Percentiles rank a stretch among this genome's conserved stretches.
phyloP scores from a whole-genome alignment of 2,329 filamentous ascomycete genomes.

The Penicillium sp. region DNA sequence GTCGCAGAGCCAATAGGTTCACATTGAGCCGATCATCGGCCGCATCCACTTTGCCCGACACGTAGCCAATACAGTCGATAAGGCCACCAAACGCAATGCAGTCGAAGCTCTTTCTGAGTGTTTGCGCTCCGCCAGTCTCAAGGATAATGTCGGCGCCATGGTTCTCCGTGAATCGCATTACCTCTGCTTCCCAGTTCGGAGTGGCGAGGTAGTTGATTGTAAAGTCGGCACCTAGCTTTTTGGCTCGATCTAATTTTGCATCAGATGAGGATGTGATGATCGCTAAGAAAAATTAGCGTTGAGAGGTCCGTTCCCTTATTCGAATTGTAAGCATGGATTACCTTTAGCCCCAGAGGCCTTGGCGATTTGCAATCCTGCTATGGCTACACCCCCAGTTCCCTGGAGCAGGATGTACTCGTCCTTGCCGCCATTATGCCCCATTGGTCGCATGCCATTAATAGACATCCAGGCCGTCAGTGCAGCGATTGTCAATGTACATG shows the following conservation, averaged over 20 bases:
- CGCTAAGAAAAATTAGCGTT: constrained; percentile 26
- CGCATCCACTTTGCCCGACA: constrained; percentile 57
- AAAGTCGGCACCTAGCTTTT: constrained; percentile 50
- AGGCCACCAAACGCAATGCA: constrained; percentile 48
- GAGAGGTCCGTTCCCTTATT: neutral
- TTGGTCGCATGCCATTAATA: constrained; percentile 44
- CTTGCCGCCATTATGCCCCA: constrained; percentile 47
- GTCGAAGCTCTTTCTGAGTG: constrained; percentile 50
- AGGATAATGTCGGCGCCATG: constrained; percentile 53
- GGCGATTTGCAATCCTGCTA: constrained; percentile 48
- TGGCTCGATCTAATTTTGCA: constrained; percentile 51
- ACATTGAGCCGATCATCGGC: constrained; percentile 58
- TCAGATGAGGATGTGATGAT: constrained; percentile 55
- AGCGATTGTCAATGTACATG: constrained; percentile 46
- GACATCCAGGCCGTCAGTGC: constrained; percentile 54
- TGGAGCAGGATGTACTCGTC: constrained; percentile 56
- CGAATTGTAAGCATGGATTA: constrained; percentile 9
- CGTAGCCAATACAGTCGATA: constrained; percentile 50
- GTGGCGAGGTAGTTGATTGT: constrained; percentile 52
- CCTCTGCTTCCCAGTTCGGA: constrained; percentile 48
- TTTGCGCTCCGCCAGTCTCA: constrained; percentile 53
- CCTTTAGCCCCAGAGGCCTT: constrained; percentile 49
- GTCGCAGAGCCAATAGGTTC: constrained; percentile 56
- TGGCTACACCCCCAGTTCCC: constrained; percentile 51
- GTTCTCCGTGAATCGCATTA: constrained; percentile 45